These are phyloP conservation scores for Talaromyces sp. DNA, from an alignment of 2,329 filamentous ascomycete species.

Conservation along the genomic window DNA sequence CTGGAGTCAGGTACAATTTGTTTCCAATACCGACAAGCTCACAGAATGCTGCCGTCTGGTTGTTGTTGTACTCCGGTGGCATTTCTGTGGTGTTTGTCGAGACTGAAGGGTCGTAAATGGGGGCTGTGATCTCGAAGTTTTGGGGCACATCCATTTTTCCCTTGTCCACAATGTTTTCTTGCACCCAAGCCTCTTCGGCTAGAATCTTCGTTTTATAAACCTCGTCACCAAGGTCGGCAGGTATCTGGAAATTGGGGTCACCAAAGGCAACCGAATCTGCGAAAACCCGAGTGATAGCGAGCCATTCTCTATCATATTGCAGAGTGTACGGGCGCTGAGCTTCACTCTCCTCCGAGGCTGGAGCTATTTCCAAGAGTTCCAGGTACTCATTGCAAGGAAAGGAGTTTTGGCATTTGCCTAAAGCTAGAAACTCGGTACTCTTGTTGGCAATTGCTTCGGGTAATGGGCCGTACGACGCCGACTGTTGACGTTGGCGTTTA, in stretches of 20 bases:
- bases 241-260: constrained; percentile 47
- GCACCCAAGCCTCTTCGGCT: constrained; percentile 69
- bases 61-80: constrained; percentile 77
- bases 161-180: constrained; percentile 62
- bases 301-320: constrained; percentile 88
- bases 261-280: constrained; percentile 60
- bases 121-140: constrained; percentile 73
- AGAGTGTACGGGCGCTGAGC: constrained; percentile 50
- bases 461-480: constrained; percentile 54
- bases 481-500: constrained; percentile 22
- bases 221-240: constrained; percentile 61
- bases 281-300: constrained; percentile 84
- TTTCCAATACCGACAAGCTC: constrained; percentile 70
- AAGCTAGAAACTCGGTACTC: constrained; percentile 73
- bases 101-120: constrained; percentile 56
- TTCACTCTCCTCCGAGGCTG: constrained; percentile 33
- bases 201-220: constrained; percentile 64
- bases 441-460: constrained; percentile 71
- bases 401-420: constrained; percentile 67
- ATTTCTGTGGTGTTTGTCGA: constrained; percentile 56
- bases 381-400: constrained; percentile 73
- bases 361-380: constrained; percentile 63
- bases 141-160: constrained; percentile 64
- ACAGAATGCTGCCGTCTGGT: constrained; percentile 80
- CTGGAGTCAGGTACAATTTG: constrained; percentile 64